Percentiles rank a stretch among this genome's conserved stretches.
phyloP scores from a whole-genome alignment of 2,329 filamentous ascomycete species.

The Helotiales sp. region DNA sequence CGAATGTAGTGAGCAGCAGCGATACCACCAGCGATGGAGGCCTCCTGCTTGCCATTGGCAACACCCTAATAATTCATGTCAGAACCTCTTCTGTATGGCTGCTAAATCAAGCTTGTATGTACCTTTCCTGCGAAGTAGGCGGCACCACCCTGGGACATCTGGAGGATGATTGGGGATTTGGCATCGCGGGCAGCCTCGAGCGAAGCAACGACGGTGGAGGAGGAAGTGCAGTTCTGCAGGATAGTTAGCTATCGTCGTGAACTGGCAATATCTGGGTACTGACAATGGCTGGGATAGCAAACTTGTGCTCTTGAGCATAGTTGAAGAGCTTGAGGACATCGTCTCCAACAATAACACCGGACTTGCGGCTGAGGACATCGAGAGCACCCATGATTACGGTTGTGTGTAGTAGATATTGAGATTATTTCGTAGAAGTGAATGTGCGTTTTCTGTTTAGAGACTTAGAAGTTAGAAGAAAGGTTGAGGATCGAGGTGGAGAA shows the following conservation, averaged over 20 bases:
- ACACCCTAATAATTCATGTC: slow-evolving; percentile 61
- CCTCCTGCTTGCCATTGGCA: slow-evolving; percentile 80
- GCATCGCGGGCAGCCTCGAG: slow-evolving; percentile 94
- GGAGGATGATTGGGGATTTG: slow-evolving; percentile 91
- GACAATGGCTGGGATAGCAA: slow-evolving; percentile 84
- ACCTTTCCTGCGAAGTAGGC: slow-evolving; percentile 92
- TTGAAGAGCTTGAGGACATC: slow-evolving; percentile 74
- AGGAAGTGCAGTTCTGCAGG: slow-evolving; percentile 83
- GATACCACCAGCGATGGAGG: slow-evolving; percentile 85
- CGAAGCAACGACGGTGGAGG: slow-evolving; percentile 81
- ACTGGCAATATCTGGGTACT: slow-evolving; percentile 15
- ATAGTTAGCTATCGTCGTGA: neutral
- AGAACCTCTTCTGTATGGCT: slow-evolving; percentile 8
- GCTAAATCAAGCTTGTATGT: slow-evolving; percentile 28
- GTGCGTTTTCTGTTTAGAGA: neutral
- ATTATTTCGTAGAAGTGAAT: neutral
- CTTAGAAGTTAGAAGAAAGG: neutral
- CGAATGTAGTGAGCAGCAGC: slow-evolving; percentile 95
- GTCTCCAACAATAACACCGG: slow-evolving; percentile 70
- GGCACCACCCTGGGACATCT: slow-evolving; percentile 90
- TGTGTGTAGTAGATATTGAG: slow-evolving; percentile 13
- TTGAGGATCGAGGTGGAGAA: slow-evolving; percentile 11
- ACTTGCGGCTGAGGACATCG: slow-evolving; percentile 65
- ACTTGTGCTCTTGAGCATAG: slow-evolving; percentile 79
- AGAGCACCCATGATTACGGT: slow-evolving; percentile 49